A percentile compares a stretch with the other conserved stretches of the same genome.
These are phyloP conservation scores for Blastobotrys americana DNA, from an alignment of 805 yeast species.

Conservation along the genomic window DNA sequence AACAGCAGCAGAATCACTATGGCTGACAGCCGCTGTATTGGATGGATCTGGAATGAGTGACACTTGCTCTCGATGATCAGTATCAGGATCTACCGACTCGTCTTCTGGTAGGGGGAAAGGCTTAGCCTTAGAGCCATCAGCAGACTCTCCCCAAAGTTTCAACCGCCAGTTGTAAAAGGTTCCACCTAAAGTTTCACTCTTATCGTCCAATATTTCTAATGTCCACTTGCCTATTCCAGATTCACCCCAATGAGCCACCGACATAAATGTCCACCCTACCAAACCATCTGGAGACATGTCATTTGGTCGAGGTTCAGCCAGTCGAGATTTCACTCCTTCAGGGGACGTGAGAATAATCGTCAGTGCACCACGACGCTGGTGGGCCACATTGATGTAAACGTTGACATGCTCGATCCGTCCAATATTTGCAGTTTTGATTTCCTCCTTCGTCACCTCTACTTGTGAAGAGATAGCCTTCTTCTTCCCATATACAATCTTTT, in stretches of 20 bases:
- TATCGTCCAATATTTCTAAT: conserved; percentile 45
- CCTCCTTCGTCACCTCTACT: conserved; percentile 38
- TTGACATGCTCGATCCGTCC: conserved; percentile 80
- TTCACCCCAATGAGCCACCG: conserved; percentile 98
- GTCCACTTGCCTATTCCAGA: conserved; percentile 76
- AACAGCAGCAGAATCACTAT: conserved; percentile 5
- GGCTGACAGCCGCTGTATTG: conserved; percentile 12
- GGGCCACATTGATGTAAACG: conserved; percentile 62
- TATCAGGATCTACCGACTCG: conserved; percentile 29
- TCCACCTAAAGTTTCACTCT: conserved; percentile 18
- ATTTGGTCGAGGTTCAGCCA: conserved; percentile 58
- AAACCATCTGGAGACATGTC: conserved; percentile 60
- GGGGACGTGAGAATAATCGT: conserved; percentile 67
- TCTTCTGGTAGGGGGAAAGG: conserved; percentile 38
- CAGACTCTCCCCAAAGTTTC: conserved; percentile 73
- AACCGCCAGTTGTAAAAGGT: conserved; percentile 63
- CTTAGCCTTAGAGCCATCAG: conserved; percentile 56
- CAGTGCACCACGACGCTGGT: conserved; percentile 63
- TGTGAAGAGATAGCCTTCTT: conserved; percentile 12
- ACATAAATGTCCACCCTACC: conserved; percentile 82
- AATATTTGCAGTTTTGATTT: conserved; percentile 50
- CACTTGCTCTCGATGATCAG: conserved; percentile 5
- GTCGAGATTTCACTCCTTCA: conserved; percentile 57
- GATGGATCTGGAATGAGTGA: conserved; percentile 20
- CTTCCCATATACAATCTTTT: conserved; percentile 14